Evolutionary conservation across 2,329 filamentous ascomycete species (phyloP), one percentile per base, ranked within the genome.

Genomic region (Aspergillus arachidicola): DNA sequence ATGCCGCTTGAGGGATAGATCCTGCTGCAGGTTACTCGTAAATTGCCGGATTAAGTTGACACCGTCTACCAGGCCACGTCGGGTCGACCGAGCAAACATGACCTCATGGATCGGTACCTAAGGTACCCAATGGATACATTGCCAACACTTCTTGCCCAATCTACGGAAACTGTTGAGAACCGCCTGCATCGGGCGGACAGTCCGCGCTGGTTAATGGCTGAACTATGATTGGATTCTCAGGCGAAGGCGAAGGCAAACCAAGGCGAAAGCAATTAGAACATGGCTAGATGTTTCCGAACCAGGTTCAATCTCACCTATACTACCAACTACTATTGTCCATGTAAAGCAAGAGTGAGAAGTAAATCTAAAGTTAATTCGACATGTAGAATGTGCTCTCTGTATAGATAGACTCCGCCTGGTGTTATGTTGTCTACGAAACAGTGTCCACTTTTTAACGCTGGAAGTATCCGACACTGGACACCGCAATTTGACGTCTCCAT

Each of bases 31-130:
- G 30, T 9, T 38, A 36, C 30, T 26, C 51, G 30, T 30, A 55
- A 14, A 23, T n/a, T 36, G n/a, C n/a, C n/a, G 32, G 32, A 16
- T 55, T 55, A 55, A 55, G 34, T 38, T 55, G 51, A 55, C 51
- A 54, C 51, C 51, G 10, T 54, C 57, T 38, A 38, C 58, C 58
- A 30, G 58, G 58, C 48, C 58, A 59, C 58, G 48, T 59, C 58
- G 58, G 34, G 48, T 6, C 16, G 11, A 34, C 41, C 36, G 57
- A 50, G 32, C 45, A 36, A 48, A 38, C 32, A 53, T 59, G 46
- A 34, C 46, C 46, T 43, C 57, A 28, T 26, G 21, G 45, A 59
- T 43, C 12, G 57, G 57, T 59, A 51, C 58, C 58, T 59, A 54
- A 59, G 58, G 58, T 59, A 59, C 58, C 58, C 21, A 59, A 59